Percentiles rank a stretch among this genome's conserved stretches.
Evolutionary conservation across 306 rosid species (phyloP).

Genomic region (Cicer yamashitae): DNA sequence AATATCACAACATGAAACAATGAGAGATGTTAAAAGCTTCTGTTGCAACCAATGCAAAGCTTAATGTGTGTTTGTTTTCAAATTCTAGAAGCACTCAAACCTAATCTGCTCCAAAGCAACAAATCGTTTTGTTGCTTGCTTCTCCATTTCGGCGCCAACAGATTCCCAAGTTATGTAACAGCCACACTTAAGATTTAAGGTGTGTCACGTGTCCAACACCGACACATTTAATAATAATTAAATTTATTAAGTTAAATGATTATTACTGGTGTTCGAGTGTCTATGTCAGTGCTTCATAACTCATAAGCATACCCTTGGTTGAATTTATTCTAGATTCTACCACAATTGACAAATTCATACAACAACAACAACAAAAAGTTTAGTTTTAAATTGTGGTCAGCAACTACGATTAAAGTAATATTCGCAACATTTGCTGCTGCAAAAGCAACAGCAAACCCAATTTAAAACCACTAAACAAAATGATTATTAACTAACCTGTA

Average conservation of each 20-base stretch:
- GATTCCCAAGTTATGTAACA: too few species aligned
- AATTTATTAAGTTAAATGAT: too few species aligned
- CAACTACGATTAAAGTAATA: not conserved
- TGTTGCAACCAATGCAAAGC: conserved; percentile 25
- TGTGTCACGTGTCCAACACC: too few species aligned
- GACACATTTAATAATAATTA: too few species aligned
- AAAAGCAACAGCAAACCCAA: not conserved
- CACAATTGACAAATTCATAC: not conserved
- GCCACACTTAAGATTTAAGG: too few species aligned
- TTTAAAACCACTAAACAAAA: not conserved
- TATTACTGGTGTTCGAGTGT: too few species aligned
- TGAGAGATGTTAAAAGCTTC: conserved; percentile 6
- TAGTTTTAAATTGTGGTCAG: not conserved
- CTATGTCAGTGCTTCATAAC: too few species aligned
- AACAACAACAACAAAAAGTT: not conserved
- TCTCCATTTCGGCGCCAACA: not conserved
- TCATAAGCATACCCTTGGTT: not conserved
- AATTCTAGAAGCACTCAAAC: not conserved
- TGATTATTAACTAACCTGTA: conserved; percentile 60
- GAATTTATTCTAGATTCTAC: conserved; percentile 21
- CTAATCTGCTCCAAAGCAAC: conserved; percentile 55
- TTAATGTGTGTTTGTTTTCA: conserved; percentile 1
- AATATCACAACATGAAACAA: conserved; percentile 31
- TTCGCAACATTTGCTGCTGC: not conserved
- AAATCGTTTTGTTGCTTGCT: not conserved